phyloP scores from a whole-genome alignment of 371 early-diverging fungal species.

The Catenaria anguillulae region DNA sequence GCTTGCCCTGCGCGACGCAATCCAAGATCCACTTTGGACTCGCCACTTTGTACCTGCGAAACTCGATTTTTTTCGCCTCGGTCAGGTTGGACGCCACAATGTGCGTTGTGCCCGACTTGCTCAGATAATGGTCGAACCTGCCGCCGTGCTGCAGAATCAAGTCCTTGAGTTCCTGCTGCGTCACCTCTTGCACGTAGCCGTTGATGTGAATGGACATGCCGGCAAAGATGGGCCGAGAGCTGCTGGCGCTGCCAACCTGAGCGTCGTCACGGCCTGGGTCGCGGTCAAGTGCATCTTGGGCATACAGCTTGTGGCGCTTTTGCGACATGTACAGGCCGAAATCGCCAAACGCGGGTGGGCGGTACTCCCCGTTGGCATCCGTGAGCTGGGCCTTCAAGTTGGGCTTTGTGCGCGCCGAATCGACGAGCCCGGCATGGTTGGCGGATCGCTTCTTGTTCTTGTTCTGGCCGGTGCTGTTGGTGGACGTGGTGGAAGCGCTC shows the following conservation, averaged over 20 bases:
- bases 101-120: slow-evolving; percentile 36
- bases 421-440: too few species aligned
- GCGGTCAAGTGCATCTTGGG: too few species aligned
- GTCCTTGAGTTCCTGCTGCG: slow-evolving; percentile 35
- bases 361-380: not conserved
- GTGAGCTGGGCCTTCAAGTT: too few species aligned
- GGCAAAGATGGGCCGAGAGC: too few species aligned
- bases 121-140: slow-evolving; percentile 39
- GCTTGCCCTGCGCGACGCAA: slow-evolving; percentile 32
- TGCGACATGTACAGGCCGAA: slow-evolving; percentile 42
- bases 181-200: slow-evolving; percentile 44
- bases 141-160: slow-evolving; percentile 45
- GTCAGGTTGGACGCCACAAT: slow-evolving; percentile 53
- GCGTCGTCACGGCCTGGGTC: too few species aligned
- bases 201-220: slow-evolving; percentile 47
- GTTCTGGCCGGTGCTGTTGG: too few species aligned
- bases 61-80: slow-evolving; percentile 46
- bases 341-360: slow-evolving; percentile 30
- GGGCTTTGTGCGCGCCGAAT: too few species aligned
- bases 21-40: slow-evolving; percentile 64
- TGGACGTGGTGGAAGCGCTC: too few species aligned
- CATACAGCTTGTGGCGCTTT: slow-evolving; percentile 21
- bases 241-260: too few species aligned
- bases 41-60: slow-evolving; percentile 54
- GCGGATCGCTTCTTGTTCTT: too few species aligned